These are phyloP conservation scores for Fonsecaea nubica DNA, from an alignment of 2,329 filamentous ascomycete species.

Conservation along the genomic window DNA sequence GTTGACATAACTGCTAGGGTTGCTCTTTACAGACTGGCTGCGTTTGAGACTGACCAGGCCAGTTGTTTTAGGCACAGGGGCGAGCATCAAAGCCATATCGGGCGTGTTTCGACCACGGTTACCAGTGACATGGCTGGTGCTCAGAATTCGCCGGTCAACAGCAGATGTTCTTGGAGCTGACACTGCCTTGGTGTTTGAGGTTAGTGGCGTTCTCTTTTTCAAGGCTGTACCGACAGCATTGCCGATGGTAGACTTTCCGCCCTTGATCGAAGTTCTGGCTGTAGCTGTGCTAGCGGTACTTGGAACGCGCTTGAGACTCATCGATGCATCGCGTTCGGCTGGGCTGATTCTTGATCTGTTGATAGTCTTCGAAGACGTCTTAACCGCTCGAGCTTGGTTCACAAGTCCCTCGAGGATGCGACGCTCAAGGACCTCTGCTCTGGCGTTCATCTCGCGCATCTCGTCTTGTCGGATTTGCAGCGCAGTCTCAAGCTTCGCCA, in stretches of 20 bases:
- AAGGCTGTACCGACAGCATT: constrained; percentile 54
- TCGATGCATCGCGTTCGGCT: constrained; percentile 48
- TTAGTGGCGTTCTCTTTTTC: constrained; percentile 59
- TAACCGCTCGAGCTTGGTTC: constrained; percentile 84
- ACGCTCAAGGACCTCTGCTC: constrained; percentile 86
- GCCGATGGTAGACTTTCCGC: constrained; percentile 37
- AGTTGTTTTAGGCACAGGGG: constrained; percentile 42
- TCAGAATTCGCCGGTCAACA: constrained; percentile 79
- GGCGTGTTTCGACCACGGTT: constrained; percentile 62
- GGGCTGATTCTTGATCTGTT: constrained; percentile 37
- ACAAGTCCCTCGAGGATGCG: constrained; percentile 95
- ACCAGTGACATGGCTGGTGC: constrained; percentile 85
- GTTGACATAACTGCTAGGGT: constrained; percentile 54
- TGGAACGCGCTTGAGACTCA: constrained; percentile 60
- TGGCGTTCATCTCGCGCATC: constrained; percentile 84
- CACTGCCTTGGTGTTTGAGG: constrained; percentile 49
- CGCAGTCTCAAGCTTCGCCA: constrained; percentile 89
- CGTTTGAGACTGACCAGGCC: constrained; percentile 69
- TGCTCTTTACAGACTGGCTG: constrained; percentile 77
- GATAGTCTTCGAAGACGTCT: constrained; percentile 53
- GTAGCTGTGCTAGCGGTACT: constrained; percentile 53
- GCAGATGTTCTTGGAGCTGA: constrained; percentile 53
- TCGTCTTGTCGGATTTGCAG: constrained; percentile 88
- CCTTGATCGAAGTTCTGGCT: constrained; percentile 49
- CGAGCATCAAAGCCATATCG: constrained; percentile 45